Percentiles rank a stretch among this genome's conserved stretches.
These are phyloP conservation scores for Aspergillus fructus DNA, from an alignment of 2,329 filamentous ascomycete genomes.

Conservation along the genomic window DNA sequence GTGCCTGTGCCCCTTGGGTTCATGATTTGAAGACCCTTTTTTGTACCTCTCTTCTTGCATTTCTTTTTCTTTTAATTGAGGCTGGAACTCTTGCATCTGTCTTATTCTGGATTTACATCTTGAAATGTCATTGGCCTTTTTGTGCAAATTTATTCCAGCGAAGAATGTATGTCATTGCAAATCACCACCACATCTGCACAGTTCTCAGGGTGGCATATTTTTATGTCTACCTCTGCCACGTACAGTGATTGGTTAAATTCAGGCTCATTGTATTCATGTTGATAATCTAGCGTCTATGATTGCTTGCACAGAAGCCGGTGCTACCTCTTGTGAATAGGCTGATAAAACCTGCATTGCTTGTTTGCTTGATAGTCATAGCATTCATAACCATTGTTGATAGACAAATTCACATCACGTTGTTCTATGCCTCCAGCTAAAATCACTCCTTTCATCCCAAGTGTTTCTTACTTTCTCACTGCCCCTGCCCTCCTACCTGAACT, in stretches of 20 bases:
- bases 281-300: not conserved
- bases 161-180: slow-evolving; percentile 9
- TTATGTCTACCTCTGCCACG: not conserved
- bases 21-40: not conserved
- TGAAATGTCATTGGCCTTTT: not conserved
- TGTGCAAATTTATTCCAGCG: not conserved
- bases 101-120: slow-evolving; percentile 5
- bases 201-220: not conserved
- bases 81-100: slow-evolving; percentile 21
- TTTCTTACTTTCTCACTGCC: too few species aligned
- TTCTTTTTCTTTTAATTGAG: slow-evolving; percentile 9
- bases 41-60: not conserved
- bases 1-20: not conserved
- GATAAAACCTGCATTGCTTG: too few species aligned
- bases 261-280: not conserved
- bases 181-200: not conserved
- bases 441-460: too few species aligned
- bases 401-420: not conserved
- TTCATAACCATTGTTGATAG: not conserved
- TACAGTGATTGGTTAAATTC: not conserved
- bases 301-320: not conserved
- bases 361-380: not conserved
- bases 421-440: not conserved
- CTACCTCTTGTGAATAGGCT: not conserved
- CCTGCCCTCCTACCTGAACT: too few species aligned